Conservation (phyloP, 2,329 filamentous ascomycete species). For the Geosmithia morbida region DNA sequence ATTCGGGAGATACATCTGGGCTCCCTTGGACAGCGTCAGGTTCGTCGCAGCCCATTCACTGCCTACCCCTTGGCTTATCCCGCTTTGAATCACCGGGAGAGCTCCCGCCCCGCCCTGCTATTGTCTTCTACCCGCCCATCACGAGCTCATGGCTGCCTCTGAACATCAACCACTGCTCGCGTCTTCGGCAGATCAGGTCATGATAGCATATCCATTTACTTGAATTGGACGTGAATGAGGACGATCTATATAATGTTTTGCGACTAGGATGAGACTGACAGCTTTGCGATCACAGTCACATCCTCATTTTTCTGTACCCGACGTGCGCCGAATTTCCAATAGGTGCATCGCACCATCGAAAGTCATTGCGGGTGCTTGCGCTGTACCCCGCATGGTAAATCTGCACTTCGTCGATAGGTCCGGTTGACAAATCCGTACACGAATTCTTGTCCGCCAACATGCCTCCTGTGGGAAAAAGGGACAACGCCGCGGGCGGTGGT, state of each 20-base stretch:
- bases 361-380: background rate
- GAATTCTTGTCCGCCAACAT: conserved; percentile 1
- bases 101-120: background rate
- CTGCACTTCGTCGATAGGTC: background rate
- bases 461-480: conserved; percentile 2
- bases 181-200: too few relatives aligned
- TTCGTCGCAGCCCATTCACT: conserved; percentile 1
- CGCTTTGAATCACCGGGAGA: conserved; percentile 1
- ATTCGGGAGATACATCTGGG: background rate
- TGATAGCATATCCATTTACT: too few relatives aligned
- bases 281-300: background rate
- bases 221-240: background rate
- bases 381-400: background rate
- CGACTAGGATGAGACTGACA: background rate
- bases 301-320: background rate
- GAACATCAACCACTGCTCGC: background rate
- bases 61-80: background rate
- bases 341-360: background rate
- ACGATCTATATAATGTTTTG: background rate
- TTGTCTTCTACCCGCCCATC: background rate
- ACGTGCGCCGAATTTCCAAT: background rate
- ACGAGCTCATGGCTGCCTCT: background rate
- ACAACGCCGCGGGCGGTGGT: conserved; percentile 1
- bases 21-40: background rate
- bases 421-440: background rate